phyloP scores from a whole-genome alignment of 2,329 filamentous ascomycete species.

The Hypoxylon sp. region DNA sequence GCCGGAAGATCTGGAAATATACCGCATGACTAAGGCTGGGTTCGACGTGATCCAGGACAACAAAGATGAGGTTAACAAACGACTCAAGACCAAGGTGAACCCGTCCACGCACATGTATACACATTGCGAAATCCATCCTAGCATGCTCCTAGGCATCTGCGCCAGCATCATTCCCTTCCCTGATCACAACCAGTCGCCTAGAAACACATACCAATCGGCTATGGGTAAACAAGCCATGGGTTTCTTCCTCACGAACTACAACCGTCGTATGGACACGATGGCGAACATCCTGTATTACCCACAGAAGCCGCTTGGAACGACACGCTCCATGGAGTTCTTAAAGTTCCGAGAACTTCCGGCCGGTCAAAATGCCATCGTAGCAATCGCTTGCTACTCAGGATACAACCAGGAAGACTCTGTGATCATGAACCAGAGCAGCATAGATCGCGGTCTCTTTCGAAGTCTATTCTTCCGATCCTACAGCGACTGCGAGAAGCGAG shows the following conservation, averaged over 20 bases:
- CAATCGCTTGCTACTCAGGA: slow-evolving; percentile 95
- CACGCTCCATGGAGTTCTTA: slow-evolving; percentile 97
- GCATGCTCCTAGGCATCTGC: slow-evolving; percentile 98
- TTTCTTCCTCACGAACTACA: slow-evolving; percentile 97
- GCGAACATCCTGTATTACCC: slow-evolving; percentile 99
- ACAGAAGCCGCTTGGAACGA: slow-evolving; percentile 96
- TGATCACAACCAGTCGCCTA: slow-evolving; percentile 97
- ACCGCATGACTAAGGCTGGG: slow-evolving; percentile 76
- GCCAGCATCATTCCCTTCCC: slow-evolving; percentile 99
- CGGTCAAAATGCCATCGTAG: slow-evolving; percentile 97
- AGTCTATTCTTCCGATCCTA: slow-evolving; percentile 98
- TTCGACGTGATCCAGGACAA: slow-evolving; percentile 72
- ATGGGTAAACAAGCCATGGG: slow-evolving; percentile 99
- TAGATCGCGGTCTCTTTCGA: slow-evolving; percentile 96
- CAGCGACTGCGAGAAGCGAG: slow-evolving; percentile 95
- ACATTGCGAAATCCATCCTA: slow-evolving; percentile 98
- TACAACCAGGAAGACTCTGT: slow-evolving; percentile 99
- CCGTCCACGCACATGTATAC: slow-evolving; percentile 92
- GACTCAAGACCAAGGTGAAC: slow-evolving; percentile 89
- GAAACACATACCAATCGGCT: slow-evolving; percentile 99
- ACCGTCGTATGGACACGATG: slow-evolving; percentile 99
- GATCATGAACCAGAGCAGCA: slow-evolving; percentile 99
- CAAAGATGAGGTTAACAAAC: slow-evolving; percentile 79
- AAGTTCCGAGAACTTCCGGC: slow-evolving; percentile 98
- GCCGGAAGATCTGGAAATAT: slow-evolving; percentile 90